Evolutionary conservation across 2,329 filamentous ascomycete genomes (phyloP).

Genomic region (Clonostachys chloroleuca): DNA sequence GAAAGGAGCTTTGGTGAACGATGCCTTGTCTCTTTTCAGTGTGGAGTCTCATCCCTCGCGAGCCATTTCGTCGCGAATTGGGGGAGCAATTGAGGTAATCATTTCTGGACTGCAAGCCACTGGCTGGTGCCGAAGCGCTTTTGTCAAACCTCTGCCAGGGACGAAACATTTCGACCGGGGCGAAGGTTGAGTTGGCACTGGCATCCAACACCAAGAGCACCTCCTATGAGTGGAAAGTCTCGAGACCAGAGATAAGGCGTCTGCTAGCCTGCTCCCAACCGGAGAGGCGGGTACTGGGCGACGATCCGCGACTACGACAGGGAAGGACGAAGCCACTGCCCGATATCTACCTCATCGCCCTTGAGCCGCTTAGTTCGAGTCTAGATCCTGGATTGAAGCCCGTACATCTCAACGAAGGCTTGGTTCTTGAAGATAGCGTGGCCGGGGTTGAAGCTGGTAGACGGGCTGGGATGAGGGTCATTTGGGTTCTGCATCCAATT

Average conservation of each 20-base stretch:
- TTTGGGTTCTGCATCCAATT: conserved; percentile 66
- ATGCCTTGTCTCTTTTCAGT: too few species aligned
- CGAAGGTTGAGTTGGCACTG: conserved; percentile 54
- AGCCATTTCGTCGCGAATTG: conserved; percentile 27
- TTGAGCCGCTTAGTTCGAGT: conserved; percentile 60
- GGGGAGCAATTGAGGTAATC: conserved; percentile 13
- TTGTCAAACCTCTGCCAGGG: conserved; percentile 35
- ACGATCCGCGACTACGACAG: conserved; percentile 56
- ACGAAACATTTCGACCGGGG: conserved; percentile 10
- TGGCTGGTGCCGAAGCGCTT: conserved; percentile 58
- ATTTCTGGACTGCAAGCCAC: conserved; percentile 40
- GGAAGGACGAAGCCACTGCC: conserved; percentile 68
- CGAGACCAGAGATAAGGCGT: conserved; percentile 10
- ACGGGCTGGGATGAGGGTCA: conserved; percentile 67
- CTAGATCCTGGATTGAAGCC: conserved; percentile 16
- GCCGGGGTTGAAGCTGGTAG: conserved; percentile 67
- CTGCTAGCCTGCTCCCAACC: conserved; percentile 38
- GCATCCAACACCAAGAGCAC: conserved; percentile 57
- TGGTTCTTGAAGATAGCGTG: conserved; percentile 73
- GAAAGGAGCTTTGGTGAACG: too few species aligned
- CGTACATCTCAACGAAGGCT: conserved; percentile 60
- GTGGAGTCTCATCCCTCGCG: conserved; percentile 49
- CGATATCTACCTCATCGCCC: conserved; percentile 67
- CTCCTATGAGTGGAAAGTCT: conserved; percentile 61
- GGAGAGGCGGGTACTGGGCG: conserved; percentile 56